These are phyloP conservation scores for Penicillium corylophilum DNA, from an alignment of 2,329 filamentous ascomycete species.

Conservation along the genomic window DNA sequence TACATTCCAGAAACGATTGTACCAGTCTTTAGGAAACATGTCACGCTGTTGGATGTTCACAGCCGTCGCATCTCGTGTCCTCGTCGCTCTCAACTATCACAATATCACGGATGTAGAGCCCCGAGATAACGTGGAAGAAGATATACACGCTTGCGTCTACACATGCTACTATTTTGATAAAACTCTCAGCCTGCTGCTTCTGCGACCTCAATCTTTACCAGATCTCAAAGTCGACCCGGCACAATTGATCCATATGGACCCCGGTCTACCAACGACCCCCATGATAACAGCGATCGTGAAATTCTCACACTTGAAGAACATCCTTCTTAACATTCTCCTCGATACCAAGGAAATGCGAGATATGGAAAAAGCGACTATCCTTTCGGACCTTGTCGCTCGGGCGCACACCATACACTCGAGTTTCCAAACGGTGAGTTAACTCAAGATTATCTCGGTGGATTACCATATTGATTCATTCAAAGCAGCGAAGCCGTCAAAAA, in stretches of 20 bases:
- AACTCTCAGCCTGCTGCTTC: conserved; percentile 23
- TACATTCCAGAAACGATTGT: conserved; percentile 16
- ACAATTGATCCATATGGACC: conserved; percentile 19
- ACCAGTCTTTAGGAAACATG: conserved; percentile 24
- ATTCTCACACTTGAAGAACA: conserved; percentile 16
- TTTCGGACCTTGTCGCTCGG: conserved; percentile 20
- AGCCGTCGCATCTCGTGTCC: conserved; percentile 15
- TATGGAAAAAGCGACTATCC: conserved; percentile 17
- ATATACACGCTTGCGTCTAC: conserved; percentile 21
- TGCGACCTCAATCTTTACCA: conserved; percentile 22
- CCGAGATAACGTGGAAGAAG: conserved; percentile 18
- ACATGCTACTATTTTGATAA: conserved; percentile 26
- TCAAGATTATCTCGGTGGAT: background rate
- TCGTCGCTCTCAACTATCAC: conserved; percentile 25
- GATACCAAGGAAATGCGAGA: conserved; percentile 16
- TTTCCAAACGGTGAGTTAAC: conserved; percentile 15
- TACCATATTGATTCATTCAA: background rate
- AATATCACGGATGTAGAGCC: conserved; percentile 20
- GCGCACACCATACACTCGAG: conserved; percentile 19
- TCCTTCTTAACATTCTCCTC: conserved; percentile 14
- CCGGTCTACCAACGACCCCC: conserved; percentile 17
- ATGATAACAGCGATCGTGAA: conserved; percentile 21
- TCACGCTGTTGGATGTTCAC: conserved; percentile 25
- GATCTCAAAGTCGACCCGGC: conserved; percentile 21
- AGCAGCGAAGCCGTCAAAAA: conserved; percentile 18